Conservation (phyloP, 331 rosid species). For the Quercus phellos region DNA sequence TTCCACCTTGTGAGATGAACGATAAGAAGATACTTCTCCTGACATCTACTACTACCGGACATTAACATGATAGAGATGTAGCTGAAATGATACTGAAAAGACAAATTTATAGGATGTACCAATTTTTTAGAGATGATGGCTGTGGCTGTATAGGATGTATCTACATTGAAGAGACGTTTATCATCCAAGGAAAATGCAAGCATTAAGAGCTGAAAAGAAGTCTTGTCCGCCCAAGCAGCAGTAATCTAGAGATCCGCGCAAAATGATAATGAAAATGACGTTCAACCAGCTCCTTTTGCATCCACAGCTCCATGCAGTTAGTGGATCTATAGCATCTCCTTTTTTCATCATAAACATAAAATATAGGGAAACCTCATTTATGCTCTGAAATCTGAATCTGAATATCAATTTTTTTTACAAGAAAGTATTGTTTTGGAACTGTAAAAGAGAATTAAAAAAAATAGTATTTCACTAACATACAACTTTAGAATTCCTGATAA, state of each 20-base stretch:
- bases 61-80: too few species aligned
- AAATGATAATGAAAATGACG: not conserved
- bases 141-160: too few species aligned
- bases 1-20: too few species aligned
- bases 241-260: not conserved
- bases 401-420: constrained; percentile 6
- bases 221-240: not conserved
- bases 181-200: not conserved
- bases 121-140: too few species aligned
- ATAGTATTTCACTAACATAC: constrained; percentile 29
- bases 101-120: too few species aligned
- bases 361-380: too few species aligned
- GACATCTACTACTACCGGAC: too few species aligned
- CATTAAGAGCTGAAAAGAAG: not conserved
- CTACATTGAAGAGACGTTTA: too few species aligned
- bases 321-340: not conserved
- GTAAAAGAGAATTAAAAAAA: not conserved
- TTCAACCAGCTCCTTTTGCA: not conserved
- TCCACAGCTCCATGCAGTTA: too few species aligned
- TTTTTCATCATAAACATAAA: not conserved
- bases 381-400: not conserved
- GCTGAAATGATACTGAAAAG: too few species aligned
- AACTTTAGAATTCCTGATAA: constrained; percentile 35
- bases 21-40: too few species aligned
- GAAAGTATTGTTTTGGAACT: constrained; percentile 7